Base-by-base conservation (phyloP, 202 grass and related monocot genomes). In the Setaria viridis region DNA sequence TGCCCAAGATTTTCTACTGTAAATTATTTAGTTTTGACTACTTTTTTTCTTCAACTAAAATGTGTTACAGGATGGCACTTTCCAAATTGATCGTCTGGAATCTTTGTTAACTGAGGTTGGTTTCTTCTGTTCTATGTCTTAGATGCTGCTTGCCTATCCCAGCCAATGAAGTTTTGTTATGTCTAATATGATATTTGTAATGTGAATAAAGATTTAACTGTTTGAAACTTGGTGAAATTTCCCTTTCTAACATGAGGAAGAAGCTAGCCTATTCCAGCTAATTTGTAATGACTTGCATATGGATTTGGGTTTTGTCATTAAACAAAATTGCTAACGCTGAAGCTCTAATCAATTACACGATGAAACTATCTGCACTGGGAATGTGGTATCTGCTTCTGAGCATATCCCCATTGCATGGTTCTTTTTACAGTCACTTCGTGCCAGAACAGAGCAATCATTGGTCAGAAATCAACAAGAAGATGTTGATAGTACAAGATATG, bases 71-170 rank as follows among this genome's bases (percentile, higher is more conserved):
- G 93, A 92, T 70, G 91, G 95, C n/a, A 69, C 85, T 74, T 98
- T 98, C 82, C 91, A 90, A 90, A 95, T 98, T 59, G 95, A 98
- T 60, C 91, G 91, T 70, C 86, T 98, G 90, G 95, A 98, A 60
- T 98, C 95, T 80, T 89, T 98, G 59, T 82, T 95, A 85, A 91
- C 88, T 3, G 95, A 98, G 95, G 95, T 95, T 90, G 41, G 82
- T 71, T 78, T 80, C 19, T 67, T 84, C 62, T 54, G 11, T 85
- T 54, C 14, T 41, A 74, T 63, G 63, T 25, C 15, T 70, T 62
- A 37, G 64, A 57, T 79, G 37, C 12, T 69, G 20, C 14, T 57
- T 32, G 20, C 14, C 66, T 32, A 25, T 70, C 47, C 42, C 39
- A 74, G 46, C 62, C 35, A 17, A 77, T 60, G 33, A 14, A 78